phyloP scores from a whole-genome alignment of 2,329 filamentous ascomycete species.

The Coleophoma cylindrospora region DNA sequence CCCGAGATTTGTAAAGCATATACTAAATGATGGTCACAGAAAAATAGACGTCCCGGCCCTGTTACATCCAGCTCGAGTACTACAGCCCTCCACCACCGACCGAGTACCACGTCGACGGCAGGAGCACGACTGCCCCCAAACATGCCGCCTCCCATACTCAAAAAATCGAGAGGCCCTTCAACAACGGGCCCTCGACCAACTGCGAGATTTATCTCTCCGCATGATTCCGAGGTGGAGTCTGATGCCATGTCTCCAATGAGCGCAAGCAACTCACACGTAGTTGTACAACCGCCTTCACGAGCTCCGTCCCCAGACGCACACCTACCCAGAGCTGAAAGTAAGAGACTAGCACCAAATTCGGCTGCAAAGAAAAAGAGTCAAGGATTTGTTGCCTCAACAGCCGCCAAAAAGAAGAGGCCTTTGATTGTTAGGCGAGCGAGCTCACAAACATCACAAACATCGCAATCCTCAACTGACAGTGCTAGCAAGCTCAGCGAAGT shows the following conservation, averaged over 20 bases:
- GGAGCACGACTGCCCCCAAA: constrained; percentile 31
- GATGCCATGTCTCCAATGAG: constrained; percentile 37
- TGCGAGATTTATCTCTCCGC: constrained; percentile 54
- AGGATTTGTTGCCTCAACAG: constrained; percentile 35
- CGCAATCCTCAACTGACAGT: constrained; percentile 18
- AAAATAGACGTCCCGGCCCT: constrained; percentile 11
- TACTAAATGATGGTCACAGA: constrained; percentile 16
- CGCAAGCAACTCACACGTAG: constrained; percentile 25
- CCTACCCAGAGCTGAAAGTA: constrained; percentile 13
- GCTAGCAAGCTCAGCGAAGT: constrained; percentile 6
- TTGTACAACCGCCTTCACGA: constrained; percentile 18
- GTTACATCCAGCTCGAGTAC: constrained; percentile 16
- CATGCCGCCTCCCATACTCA: constrained; percentile 50
- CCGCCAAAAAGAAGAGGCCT: constrained; percentile 38
- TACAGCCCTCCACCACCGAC: constrained; percentile 10
- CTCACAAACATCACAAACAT: constrained; percentile 39
- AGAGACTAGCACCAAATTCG: constrained; percentile 1
- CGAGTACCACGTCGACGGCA: constrained; percentile 14
- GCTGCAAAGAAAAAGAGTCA: constrained; percentile 26
- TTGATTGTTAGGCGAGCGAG: constrained; percentile 40
- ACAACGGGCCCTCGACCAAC: constrained; percentile 50
- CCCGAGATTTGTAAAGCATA: constrained; percentile 11
- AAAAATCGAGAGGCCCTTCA: constrained; percentile 51
- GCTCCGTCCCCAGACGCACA: constrained; percentile 7
- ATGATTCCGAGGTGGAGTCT: constrained; percentile 37